These are phyloP conservation scores for Colletotrichum cereale DNA, from an alignment of 2,329 filamentous ascomycete species.

Conservation along the genomic window DNA sequence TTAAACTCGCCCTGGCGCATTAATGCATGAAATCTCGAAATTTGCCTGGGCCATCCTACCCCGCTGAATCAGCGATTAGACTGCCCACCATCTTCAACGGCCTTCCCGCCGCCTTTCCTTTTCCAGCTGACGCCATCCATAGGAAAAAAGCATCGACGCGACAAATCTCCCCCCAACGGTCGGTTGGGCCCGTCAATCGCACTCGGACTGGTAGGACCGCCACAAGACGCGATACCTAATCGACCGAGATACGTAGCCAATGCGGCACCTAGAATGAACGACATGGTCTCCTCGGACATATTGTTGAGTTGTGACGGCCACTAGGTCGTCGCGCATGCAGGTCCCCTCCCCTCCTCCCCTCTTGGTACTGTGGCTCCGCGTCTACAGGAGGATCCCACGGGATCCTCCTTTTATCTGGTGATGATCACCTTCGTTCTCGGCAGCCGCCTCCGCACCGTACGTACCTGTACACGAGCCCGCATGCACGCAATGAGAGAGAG, in stretches of 20 bases:
- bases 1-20: constrained; percentile 28
- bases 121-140: constrained; percentile 32
- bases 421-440: constrained; percentile 14
- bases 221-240: background rate
- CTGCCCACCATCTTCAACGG: constrained; percentile 37
- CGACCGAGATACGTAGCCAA: background rate
- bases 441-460: constrained; percentile 13
- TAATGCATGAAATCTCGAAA: constrained; percentile 39
- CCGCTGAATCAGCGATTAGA: constrained; percentile 40
- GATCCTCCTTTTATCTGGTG: constrained; percentile 6
- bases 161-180: constrained; percentile 11
- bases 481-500: background rate
- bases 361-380: background rate
- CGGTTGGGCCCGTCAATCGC: constrained; percentile 12
- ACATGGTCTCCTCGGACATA: constrained; percentile 18
- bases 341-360: constrained; percentile 7
- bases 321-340: constrained; percentile 26
- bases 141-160: constrained; percentile 13
- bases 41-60: constrained; percentile 37
- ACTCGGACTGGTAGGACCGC: constrained; percentile 17
- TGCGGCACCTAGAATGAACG: constrained; percentile 18
- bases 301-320: background rate
- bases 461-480: constrained; percentile 26
- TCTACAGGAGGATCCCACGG: background rate
- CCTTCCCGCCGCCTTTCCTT: constrained; percentile 39